Base-by-base conservation (phyloP, 2,329 filamentous ascomycete species). In the Penicillium sp. region DNA sequence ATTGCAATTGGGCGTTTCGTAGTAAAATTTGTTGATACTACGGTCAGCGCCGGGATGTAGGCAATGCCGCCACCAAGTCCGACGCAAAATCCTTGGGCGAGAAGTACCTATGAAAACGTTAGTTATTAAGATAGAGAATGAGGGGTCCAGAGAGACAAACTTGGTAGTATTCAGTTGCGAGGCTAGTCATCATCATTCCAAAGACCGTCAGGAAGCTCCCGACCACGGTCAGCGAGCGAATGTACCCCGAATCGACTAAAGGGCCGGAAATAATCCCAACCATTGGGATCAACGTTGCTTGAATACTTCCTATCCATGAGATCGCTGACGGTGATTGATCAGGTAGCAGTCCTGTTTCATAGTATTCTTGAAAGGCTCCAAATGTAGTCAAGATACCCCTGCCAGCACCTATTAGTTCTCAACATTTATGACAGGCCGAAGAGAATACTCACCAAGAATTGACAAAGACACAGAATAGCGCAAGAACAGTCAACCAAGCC, bases 1-100 rank as follows among this genome's bases (percentile, higher is more conserved):
- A 86, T 76, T 1, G 84, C 84, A 1, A 85, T 71, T 0, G 77
- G 78, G 2, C 79, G 75, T 32, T 79, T 80, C 2, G 67, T 77
- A 2, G 73, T 75, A 42, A 70, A 69, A 36, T 60, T 52, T 1
- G 62, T 64, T 2, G 67, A 69, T 2, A 70, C 61, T 6, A 69
- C 61, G 2, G 67, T 61, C 8, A 70, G 51, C 0, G 67, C 62
- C 3, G 67, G 67, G 17, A 69, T 68, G 29, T 69, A 70, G 7
- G 64, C 60, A 27, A 69, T 63, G 10, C 67, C 67, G 7, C 66
- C 65, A 9, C 67, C 67, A 15, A 68, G 54, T 4, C 67, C 67
- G 12, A 68, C 59, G 26, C 67, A 68, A 37, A 69, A 67, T 9
- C 67, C 67, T 59, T 81, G 79, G 0, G 78, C 74, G 0, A 81